A percentile compares a stretch with the other conserved stretches of the same genome.
These are phyloP conservation scores for Ceratocystis huliohia DNA, from an alignment of 2,329 filamentous ascomycete genomes.

Conservation along the genomic window DNA sequence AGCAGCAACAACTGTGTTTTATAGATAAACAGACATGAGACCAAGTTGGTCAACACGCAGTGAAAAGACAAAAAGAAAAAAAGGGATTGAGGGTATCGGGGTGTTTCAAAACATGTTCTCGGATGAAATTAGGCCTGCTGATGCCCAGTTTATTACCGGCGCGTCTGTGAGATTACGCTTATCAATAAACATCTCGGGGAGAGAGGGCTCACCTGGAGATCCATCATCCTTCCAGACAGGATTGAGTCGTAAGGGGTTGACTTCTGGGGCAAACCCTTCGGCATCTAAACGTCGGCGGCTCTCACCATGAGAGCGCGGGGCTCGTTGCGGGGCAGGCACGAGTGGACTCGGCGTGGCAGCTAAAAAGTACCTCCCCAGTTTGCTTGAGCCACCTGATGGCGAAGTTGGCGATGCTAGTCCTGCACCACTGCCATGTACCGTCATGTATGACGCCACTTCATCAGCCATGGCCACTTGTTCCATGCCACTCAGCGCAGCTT, in stretches of 20 bases:
- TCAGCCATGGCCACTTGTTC: slow-evolving; percentile 14
- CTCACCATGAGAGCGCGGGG: slow-evolving; percentile 1
- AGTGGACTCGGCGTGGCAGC: slow-evolving; percentile 3
- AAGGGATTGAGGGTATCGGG: neutral
- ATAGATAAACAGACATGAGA: neutral
- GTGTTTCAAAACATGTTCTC: slow-evolving; percentile 1
- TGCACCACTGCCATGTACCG: neutral
- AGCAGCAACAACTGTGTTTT: neutral
- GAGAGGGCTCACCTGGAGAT: slow-evolving; percentile 3
- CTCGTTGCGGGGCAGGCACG: slow-evolving; percentile 7
- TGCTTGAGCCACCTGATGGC: neutral
- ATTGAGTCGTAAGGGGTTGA: slow-evolving; percentile 17
- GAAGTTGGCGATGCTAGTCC: neutral
- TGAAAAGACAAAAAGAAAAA: neutral
- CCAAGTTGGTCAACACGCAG: neutral
- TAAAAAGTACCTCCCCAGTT: neutral
- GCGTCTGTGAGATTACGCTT: slow-evolving; percentile 2
- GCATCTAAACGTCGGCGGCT: neutral
- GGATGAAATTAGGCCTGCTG: neutral
- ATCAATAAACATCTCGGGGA: neutral
- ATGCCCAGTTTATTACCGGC: slow-evolving; percentile 6
- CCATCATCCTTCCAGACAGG: slow-evolving; percentile 19
- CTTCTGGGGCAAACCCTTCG: neutral
- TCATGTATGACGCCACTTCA: slow-evolving; percentile 19
- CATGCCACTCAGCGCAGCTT: neutral